A percentile compares a stretch with the other conserved stretches of the same genome.
Evolutionary conservation across 129 eudicot genomes (phyloP).

Genomic region (Artemisia tridentata): DNA sequence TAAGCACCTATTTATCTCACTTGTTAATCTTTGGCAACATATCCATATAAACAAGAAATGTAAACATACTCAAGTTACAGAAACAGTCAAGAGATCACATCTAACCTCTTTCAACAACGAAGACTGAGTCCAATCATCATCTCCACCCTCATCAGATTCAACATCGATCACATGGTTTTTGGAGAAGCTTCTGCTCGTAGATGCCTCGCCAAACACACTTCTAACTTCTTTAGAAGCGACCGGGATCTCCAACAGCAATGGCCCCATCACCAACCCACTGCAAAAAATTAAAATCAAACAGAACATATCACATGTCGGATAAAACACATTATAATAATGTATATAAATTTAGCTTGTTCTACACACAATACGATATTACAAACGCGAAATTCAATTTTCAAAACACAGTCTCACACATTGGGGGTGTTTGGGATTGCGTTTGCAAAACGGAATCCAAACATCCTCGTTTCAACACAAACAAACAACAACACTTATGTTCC

Average conservation of each 20-base stretch:
- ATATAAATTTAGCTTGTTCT: too few species aligned
- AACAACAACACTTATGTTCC: too few species aligned
- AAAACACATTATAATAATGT: too few species aligned
- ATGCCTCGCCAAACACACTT: too few species aligned
- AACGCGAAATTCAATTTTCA: too few species aligned
- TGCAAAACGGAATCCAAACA: too few species aligned
- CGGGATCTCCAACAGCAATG: constrained; percentile 38
- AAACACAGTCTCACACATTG: neutral
- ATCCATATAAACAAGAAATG: neutral
- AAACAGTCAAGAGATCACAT: neutral
- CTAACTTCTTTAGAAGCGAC: constrained; percentile 21
- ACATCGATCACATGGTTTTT: constrained; percentile 46
- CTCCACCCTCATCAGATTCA: constrained; percentile 41
- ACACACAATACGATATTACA: too few species aligned
- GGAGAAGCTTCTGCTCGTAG: neutral
- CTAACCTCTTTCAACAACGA: constrained; percentile 59
- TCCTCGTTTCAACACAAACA: neutral
- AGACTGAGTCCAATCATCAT: constrained; percentile 41
- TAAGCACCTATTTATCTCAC: neutral
- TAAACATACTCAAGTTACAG: neutral
- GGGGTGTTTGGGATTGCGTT: too few species aligned
- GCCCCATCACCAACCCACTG: constrained; percentile 74
- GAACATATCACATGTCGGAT: too few species aligned
- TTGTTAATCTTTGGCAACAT: neutral
- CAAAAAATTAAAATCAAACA: constrained; percentile 2